Base-by-base conservation (phyloP, 163 green algal genomes). In the Scenedesmus sp. region DNA sequence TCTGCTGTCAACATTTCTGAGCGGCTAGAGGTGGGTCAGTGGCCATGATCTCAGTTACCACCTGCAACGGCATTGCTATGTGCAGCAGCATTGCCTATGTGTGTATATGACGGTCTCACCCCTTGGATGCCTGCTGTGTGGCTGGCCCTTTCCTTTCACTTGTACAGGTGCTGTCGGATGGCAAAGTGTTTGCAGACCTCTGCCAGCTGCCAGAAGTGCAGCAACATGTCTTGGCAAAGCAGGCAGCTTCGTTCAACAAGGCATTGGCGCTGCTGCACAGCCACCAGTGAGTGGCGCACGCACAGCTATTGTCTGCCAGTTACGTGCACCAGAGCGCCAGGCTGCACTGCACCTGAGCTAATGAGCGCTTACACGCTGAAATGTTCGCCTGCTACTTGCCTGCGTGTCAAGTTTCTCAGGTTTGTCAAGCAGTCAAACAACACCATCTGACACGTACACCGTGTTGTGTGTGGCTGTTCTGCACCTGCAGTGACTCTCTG, bases 111-210 rank as follows among this genome's bases (percentile, higher is more conserved):
- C 34, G 59, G 59, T 34, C 26, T 16, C 70, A 79, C 20, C 15
- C 20, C 10, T 23, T 52, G 70, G 15, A 64, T 13, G 23, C 23
- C 4, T 79, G 23, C 6, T 3, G 12, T 13, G 23, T 13, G 2
- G 5, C 70, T 52, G 70, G 23, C 23, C 23, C 12, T 13, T 9
- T 34, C 3, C 15, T 26, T 46, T 46, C 34, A 9, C 46, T 60
- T 56, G 12, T n/a, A 13, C 86, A 91, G 87, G 87, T 76, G 87
- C 56, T 91, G 70, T 15, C 23, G 15, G 73, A 91, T 60, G 66
- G 8, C 16, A 67, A 18, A 10, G 15, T 16, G 8, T 74, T 85
- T 57, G 73, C 23, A 60, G n/a, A 15, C 9, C 46, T 91, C 15
- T 56, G 9, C 10, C 52, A 76, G 2, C 16, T 56, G 46, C n/a